Percentiles rank a stretch among this genome's conserved stretches.
Conservation (phyloP, 2,329 filamentous ascomycete genomes). For the Camillea tinctor region DNA sequence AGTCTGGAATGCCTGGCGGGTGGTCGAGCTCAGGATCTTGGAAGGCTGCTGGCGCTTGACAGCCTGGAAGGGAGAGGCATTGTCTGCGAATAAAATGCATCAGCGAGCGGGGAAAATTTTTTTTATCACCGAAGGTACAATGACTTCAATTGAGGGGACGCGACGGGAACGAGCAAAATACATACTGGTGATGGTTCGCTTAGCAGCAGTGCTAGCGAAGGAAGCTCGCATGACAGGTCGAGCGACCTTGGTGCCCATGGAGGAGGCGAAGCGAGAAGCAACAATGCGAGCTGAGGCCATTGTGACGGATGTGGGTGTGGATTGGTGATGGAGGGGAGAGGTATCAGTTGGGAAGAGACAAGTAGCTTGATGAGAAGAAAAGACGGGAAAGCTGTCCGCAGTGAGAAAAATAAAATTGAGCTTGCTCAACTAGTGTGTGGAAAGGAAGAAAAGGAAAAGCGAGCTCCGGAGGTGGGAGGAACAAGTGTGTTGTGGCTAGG, state of each 20-base stretch:
- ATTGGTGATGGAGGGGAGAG: slow-evolving; percentile 41
- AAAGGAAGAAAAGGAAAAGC: slow-evolving; percentile 30
- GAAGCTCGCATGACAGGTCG: slow-evolving; percentile 70
- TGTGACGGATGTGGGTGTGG: slow-evolving; percentile 55
- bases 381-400: slow-evolving; percentile 24
- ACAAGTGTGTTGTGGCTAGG: slow-evolving; percentile 24
- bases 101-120: slow-evolving; percentile 9
- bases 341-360: slow-evolving; percentile 35
- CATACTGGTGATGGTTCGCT: slow-evolving; percentile 76
- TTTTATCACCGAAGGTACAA: slow-evolving; percentile 8
- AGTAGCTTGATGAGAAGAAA: slow-evolving; percentile 23
- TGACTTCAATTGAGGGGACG: slow-evolving; percentile 15
- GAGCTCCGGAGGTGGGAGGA: slow-evolving; percentile 31
- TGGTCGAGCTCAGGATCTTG: slow-evolving; percentile 64
- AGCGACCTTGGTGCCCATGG: slow-evolving; percentile 76
- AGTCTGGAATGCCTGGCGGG: slow-evolving; percentile 62
- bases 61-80: slow-evolving; percentile 66
- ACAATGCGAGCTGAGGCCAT: slow-evolving; percentile 78
- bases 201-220: slow-evolving; percentile 60
- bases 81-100: slow-evolving; percentile 42
- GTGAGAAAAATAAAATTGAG: slow-evolving; percentile 25
- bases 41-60: slow-evolving; percentile 72
- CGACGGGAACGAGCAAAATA: slow-evolving; percentile 22
- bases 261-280: slow-evolving; percentile 73
- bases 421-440: slow-evolving; percentile 26